A percentile compares a stretch with the other conserved stretches of the same genome.
These are phyloP conservation scores for Prunus padus DNA, from an alignment of 306 rosid species.

Conservation along the genomic window DNA sequence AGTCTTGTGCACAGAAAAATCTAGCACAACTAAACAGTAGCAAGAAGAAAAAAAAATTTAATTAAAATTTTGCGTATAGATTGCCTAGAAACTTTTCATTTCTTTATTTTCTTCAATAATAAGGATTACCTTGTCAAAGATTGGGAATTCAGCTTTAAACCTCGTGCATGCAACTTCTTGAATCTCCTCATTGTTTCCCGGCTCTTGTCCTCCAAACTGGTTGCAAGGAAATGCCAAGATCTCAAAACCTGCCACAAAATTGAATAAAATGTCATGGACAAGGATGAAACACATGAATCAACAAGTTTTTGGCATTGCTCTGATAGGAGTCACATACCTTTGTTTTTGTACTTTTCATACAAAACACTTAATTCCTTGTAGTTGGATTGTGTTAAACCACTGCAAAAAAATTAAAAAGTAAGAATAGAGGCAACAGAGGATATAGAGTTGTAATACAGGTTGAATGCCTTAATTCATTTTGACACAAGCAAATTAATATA, in stretches of 20 bases:
- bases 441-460: background rate
- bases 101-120: constrained; percentile 8
- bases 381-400: constrained; percentile 85
- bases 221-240: constrained; percentile 99
- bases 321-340: constrained; percentile 45
- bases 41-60: background rate
- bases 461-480: background rate
- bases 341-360: constrained; percentile 72
- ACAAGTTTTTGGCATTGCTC: background rate
- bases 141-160: constrained; percentile 84
- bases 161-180: constrained; percentile 69
- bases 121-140: constrained; percentile 78
- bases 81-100: background rate
- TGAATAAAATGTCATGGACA: background rate
- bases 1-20: background rate
- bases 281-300: background rate
- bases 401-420: constrained; percentile 25
- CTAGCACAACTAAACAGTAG: background rate
- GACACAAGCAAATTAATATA: background rate
- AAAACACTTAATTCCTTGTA: constrained; percentile 72
- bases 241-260: constrained; percentile 53
- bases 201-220: constrained; percentile 86
- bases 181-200: constrained; percentile 77
- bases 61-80: background rate
- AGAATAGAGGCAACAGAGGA: background rate